Evolutionary conservation across 768 basidiomycete genomes (phyloP).

Genomic region (Ramaria rubella): DNA sequence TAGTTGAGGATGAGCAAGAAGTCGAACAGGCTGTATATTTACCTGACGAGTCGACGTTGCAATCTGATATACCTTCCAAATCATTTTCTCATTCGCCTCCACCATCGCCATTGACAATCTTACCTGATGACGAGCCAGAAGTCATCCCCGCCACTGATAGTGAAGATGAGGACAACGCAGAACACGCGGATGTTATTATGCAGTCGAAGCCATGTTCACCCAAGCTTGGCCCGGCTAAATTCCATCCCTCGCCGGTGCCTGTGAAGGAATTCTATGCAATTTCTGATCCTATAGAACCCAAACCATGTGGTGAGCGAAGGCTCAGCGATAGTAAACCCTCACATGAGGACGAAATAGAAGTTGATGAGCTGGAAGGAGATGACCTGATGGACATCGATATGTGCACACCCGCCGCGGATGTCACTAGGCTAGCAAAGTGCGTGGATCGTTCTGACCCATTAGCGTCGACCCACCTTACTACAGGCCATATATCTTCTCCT

Average conservation of each 20-base stretch:
- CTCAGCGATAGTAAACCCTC: neutral
- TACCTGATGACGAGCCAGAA: neutral
- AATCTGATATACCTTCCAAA: neutral
- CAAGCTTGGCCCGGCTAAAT: neutral
- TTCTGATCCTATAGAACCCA: neutral
- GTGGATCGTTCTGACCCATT: neutral
- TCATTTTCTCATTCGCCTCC: neutral
- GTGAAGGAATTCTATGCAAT: neutral
- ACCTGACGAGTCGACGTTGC: neutral
- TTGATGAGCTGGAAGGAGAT: neutral
- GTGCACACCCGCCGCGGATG: neutral
- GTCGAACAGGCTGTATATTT: neutral
- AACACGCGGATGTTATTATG: neutral
- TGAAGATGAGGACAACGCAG: neutral
- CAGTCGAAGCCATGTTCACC: neutral
- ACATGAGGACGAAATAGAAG: neutral
- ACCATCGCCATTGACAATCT: neutral
- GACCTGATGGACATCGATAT: constrained; percentile 8
- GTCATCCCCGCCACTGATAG: neutral
- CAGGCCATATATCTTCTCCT: constrained; percentile 77
- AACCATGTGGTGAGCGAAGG: neutral
- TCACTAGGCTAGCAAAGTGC: neutral
- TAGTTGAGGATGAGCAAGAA: neutral
- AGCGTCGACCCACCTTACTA: neutral
- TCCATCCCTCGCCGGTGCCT: neutral